Base-by-base conservation (phyloP, 2,329 filamentous ascomycete species). In the Lizonia empirigonia region DNA sequence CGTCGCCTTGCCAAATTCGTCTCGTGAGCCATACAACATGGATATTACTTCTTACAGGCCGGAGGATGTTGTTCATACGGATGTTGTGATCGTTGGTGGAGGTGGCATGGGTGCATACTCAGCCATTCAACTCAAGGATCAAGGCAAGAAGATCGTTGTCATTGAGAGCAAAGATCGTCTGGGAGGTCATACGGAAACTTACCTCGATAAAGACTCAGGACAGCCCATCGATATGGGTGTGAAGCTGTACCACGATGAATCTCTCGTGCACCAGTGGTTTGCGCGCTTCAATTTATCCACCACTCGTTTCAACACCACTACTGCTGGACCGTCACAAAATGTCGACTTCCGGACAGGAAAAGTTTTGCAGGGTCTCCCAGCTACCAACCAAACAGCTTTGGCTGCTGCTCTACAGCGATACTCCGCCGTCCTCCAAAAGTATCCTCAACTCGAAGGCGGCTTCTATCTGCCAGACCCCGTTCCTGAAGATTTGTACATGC, bases 101-200 rank as follows among this genome's bases (percentile, higher is more conserved):
- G 77, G 77, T 22, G 60, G 68, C 6, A 57, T 63, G 16, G 77
- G 77, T 5, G 74, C 71, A 2, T 74, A 77, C 51, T 64, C 73
- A 10, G 76, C 76, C 5, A 69, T 77, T 30, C 55, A 65, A n/a
- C 67, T 80, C 8, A 61, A 69, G 12, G 67, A 78, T 27, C 41
- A 60, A 36, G 69, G 69, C 32, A 68, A 74, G 22, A 72, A 49
- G 5, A 66, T 79, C 12, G 64, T 71, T 2, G 55, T 80, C 1
- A 57, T 79, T 22, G 77, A 80, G 54, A 67, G 62, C 32, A 57
- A 74, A 36, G 50, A 44, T 15, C 50, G 40, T 15, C 58, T 81
- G 56, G 80, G 80, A 16, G 80, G 80, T 2, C 78, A 81, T 52
- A 76, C 78, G 7, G 67, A 78, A 26, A 80, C 77, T 9, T 82